Evolutionary conservation across 495 filamentous ascomycete genomes (phyloP), one percentile per base, ranked within the genome.

Genomic region (Tuber melanosporum): DNA sequence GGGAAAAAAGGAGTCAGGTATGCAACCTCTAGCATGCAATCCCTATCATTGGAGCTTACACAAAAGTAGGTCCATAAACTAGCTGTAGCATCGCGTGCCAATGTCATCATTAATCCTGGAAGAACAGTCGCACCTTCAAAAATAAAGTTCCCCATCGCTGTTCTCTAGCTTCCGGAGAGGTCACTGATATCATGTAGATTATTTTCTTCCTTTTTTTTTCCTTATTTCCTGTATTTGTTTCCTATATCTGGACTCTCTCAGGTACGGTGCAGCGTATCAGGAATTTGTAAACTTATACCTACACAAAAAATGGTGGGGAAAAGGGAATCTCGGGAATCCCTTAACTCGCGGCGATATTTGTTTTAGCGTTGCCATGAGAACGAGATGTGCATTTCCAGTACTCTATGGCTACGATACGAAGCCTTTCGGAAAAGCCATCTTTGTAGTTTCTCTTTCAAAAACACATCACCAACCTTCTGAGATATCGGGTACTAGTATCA

Each of bases 1-100:
- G 95, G 95, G 94, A 97, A 17, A 88, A 87, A 84, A 87, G 94
- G 80, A 86, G 87, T 75, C 84, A 85, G 73, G 83, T 94, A 42
- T 93, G 98, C 84, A 93, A 17, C 57, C 57, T n/a, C 57, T 36
- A 1, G 32, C 26, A 36, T 26, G 57, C 26, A 19, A 36, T 26
- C 26, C 17, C 57, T 19, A 15, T 36, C 15, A 36, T 19, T 66
- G 14, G 57, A 8, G 12, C 57, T 66, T 17, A 66, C 12, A 36
- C 17, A 66, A 66, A 15, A 66, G 26, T 17, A 66, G 57, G 57
- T 66, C 26, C 57, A 66, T 66, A 66, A 66, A 36, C 26, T 66
- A 19, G 57, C 57, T 10, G 57, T 66, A 14, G 57, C 6, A 36
- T 66, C 57, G 57, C 57, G 57, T 66, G 57, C 57, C 57, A 66